Evolutionary conservation across 2,329 filamentous ascomycete species (phyloP), one percentile per base, ranked within the genome.

Genomic region (Penicillium sp.): DNA sequence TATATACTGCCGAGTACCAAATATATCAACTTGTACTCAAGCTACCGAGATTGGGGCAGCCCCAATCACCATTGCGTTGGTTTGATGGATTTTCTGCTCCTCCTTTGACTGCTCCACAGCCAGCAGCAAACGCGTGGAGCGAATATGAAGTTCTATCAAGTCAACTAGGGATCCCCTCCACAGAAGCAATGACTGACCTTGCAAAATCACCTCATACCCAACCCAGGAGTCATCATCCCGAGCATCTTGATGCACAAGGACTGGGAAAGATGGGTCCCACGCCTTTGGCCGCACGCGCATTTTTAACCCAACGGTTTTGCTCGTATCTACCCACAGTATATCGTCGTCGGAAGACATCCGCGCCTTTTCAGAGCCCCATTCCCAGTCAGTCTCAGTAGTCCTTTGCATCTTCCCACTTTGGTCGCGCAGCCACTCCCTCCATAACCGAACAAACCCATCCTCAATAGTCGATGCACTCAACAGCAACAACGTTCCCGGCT

Each of bases 401-500:
- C 29, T 39, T 5, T 46, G 44, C 23, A 33, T 34, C 47, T 33
- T 46, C 53, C 61, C 36, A 16, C 66, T 71, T 48, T 76, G 78
- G 27, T 79, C 73, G 6, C 79, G 78, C 36, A 94, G 76, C 90
- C 90, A 94, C 16, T 87, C 78, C 51, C 89, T 82, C 81, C 86
- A 92, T 0, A 94, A 79, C 29, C 90, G 81, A 39, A 91, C 77
- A 5, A 91, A 82, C 1, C 87, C 80, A 55, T 92, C 86, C 53
- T 84, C 82, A 39, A 93, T 77, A 41, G 84, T 86, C 50, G 87
- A 81, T 59, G 86, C 84, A 66, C 82, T 86, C 52, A 84, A 75
- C 62, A 91, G 87, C 0, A 89, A 70, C 4, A 85, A 86, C 23
- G 78, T 80, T 29, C 79, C 80, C 1, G 85, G 82, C 1, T 86